phyloP scores from a whole-genome alignment of 352 stramenopile species.

The Phytophthora parvispora region DNA sequence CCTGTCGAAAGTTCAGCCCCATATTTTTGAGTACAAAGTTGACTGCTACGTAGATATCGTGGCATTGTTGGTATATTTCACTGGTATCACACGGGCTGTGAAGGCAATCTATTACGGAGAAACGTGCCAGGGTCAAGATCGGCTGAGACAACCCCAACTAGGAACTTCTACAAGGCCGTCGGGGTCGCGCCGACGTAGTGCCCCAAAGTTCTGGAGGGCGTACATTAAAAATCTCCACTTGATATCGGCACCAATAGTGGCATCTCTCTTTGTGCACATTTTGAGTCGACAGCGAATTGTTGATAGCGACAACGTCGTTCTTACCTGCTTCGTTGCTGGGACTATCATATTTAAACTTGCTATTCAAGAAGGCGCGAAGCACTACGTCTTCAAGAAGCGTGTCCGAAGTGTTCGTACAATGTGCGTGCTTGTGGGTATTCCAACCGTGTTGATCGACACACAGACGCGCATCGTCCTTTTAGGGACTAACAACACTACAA shows the following conservation, averaged over 20 bases:
- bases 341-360: slow-evolving; percentile 31
- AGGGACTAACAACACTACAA: slow-evolving; percentile 16
- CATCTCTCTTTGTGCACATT: background rate
- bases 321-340: background rate
- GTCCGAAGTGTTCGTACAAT: slow-evolving; percentile 28
- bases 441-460: slow-evolving; percentile 53
- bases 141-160: background rate
- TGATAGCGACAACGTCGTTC: background rate
- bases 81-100: slow-evolving; percentile 1
- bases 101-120: slow-evolving; percentile 32
- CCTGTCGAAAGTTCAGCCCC: background rate
- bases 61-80: slow-evolving; percentile 11
- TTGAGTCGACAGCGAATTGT: background rate
- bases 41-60: slow-evolving; percentile 34
- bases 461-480: slow-evolving; percentile 45
- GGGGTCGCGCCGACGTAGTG: background rate
- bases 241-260: background rate
- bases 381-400: slow-evolving; percentile 19
- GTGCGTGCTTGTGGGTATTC: slow-evolving; percentile 41
- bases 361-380: slow-evolving; percentile 41
- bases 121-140: slow-evolving; percentile 13
- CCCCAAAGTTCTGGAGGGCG: background rate
- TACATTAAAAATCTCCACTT: background rate
- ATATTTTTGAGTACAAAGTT: slow-evolving; percentile 3
- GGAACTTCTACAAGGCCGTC: background rate